phyloP scores from a whole-genome alignment of 148 eudicot genomes.

The Rhododendron kiyosumense region DNA sequence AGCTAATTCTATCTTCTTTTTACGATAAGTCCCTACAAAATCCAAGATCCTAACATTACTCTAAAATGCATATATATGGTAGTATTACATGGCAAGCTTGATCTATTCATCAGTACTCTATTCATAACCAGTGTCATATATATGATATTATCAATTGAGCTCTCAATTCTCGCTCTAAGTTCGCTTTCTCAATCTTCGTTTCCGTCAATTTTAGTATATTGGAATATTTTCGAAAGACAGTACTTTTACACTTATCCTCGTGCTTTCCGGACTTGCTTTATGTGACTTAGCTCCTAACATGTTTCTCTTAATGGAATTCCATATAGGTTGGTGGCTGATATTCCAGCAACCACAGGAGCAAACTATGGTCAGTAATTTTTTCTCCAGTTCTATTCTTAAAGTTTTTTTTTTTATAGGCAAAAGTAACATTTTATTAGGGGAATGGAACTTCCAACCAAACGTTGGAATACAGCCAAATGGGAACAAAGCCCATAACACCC shows the following conservation, averaged over 20 bases:
- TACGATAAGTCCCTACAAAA: neutral
- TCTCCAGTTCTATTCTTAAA: neutral
- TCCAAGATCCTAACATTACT: neutral
- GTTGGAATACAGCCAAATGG: too few species aligned
- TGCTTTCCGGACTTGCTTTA: too few species aligned
- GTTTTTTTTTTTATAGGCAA: neutral
- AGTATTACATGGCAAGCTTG: neutral
- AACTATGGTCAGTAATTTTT: constrained; percentile 44
- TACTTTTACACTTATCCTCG: too few species aligned
- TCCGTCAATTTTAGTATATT: too few species aligned
- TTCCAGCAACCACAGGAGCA: constrained; percentile 58
- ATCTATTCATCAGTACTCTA: neutral
- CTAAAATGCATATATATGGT: neutral
- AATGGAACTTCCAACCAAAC: too few species aligned
- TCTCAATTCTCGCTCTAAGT: too few species aligned
- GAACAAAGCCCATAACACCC: too few species aligned
- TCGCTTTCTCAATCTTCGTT: too few species aligned
- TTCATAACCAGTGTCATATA: too few species aligned
- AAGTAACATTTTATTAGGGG: too few species aligned
- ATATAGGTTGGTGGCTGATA: constrained; percentile 53
- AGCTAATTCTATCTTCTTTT: neutral
- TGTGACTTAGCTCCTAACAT: neutral
- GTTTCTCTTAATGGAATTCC: neutral
- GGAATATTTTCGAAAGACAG: too few species aligned
- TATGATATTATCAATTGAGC: too few species aligned